Conservation (phyloP, 129 eudicot genomes). For the Tagetes erecta region DNA sequence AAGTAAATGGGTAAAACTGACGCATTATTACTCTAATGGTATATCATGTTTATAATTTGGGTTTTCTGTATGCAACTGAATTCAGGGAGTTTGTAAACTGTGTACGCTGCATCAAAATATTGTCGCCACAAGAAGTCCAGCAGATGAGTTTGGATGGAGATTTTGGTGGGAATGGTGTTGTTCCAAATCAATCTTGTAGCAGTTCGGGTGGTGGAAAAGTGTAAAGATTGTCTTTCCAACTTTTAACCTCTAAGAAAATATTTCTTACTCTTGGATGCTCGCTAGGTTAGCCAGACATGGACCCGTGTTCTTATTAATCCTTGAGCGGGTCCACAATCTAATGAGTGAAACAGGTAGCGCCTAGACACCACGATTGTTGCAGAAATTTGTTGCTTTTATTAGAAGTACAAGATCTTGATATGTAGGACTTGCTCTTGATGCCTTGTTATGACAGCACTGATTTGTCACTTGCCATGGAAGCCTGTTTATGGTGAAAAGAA, state of each 20-base stretch:
- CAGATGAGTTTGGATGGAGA: constrained; percentile 97
- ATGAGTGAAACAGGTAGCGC: constrained; percentile 5
- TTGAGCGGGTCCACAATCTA: constrained; percentile 10
- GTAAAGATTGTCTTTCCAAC: constrained; percentile 34
- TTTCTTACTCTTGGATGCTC: constrained; percentile 11
- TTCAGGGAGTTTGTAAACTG: constrained; percentile 88
- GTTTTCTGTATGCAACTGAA: constrained; percentile 9
- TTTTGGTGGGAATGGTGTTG: constrained; percentile 65
- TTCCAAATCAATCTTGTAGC: constrained; percentile 84
- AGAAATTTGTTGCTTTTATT: constrained; percentile 18
- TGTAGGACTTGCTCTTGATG: constrained; percentile 33
- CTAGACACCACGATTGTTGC: constrained; percentile 22
- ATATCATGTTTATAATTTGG: not conserved
- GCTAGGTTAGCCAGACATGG: constrained; percentile 17
- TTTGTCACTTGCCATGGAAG: constrained; percentile 5
- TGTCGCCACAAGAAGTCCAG: constrained; percentile 93
- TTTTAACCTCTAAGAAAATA: constrained; percentile 24
- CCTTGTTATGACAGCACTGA: constrained; percentile 13
- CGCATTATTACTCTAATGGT: not conserved
- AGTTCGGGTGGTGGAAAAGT: constrained; percentile 85
- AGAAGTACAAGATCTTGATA: constrained; percentile 27
- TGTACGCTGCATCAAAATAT: constrained; percentile 84
- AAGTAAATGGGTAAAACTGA: not conserved
- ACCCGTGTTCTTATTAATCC: constrained; percentile 24
- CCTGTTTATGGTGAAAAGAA: not conserved